These are phyloP conservation scores for Fusarium humuli DNA, from an alignment of 2,329 filamentous ascomycete genomes.

Conservation along the genomic window DNA sequence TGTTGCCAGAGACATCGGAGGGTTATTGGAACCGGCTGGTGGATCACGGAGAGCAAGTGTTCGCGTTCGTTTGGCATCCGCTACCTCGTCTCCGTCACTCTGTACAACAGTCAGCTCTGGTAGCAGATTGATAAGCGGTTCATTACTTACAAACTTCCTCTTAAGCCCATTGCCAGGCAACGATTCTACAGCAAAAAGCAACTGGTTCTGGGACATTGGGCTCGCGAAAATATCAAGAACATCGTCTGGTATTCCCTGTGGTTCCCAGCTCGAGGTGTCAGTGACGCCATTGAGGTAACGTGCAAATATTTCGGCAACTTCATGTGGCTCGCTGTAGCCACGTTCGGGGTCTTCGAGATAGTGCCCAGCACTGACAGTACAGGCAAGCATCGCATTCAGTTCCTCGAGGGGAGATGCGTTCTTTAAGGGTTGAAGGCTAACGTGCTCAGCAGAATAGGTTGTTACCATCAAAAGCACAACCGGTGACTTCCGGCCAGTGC, in stretches of 20 bases:
- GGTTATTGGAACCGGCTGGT: slow-evolving; percentile 41
- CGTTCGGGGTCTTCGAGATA: slow-evolving; percentile 57
- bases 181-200: slow-evolving; percentile 21
- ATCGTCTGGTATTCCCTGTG: slow-evolving; percentile 59
- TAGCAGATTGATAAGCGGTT: background rate
- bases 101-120: background rate
- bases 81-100: slow-evolving; percentile 51
- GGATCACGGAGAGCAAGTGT: slow-evolving; percentile 39
- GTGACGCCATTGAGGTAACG: slow-evolving; percentile 56
- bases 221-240: slow-evolving; percentile 61
- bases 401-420: slow-evolving; percentile 56
- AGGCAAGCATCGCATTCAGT: slow-evolving; percentile 59
- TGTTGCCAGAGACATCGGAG: slow-evolving; percentile 51
- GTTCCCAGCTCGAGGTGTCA: slow-evolving; percentile 58
- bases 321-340: slow-evolving; percentile 57
- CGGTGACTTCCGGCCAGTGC: slow-evolving; percentile 49
- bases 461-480: slow-evolving; percentile 63
- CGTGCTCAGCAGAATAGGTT: slow-evolving; percentile 66
- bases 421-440: slow-evolving; percentile 59
- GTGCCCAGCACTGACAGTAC: slow-evolving; percentile 51
- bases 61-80: slow-evolving; percentile 49
- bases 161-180: slow-evolving; percentile 55
- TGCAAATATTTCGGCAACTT: slow-evolving; percentile 61
- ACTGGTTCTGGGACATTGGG: slow-evolving; percentile 54
- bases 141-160: slow-evolving; percentile 59